Evolutionary conservation across 139 green algal genomes (phyloP), one percentile per base, ranked within the genome.

Genomic region (Axilococcus clingmanii): DNA sequence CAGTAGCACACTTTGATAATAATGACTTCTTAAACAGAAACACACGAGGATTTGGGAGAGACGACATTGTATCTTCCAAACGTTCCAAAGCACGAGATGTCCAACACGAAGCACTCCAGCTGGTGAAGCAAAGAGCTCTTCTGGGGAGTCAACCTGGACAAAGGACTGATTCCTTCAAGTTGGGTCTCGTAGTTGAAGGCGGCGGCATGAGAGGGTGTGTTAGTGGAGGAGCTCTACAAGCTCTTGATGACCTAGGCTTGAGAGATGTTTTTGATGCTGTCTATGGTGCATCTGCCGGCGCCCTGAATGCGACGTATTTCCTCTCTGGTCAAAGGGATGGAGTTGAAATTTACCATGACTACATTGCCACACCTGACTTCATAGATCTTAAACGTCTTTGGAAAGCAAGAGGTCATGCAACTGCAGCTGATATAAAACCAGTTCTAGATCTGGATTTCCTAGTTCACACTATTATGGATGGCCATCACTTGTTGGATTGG

Each of bases 291-390:
- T 80, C 59, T 29, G 83, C 85, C 7, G 85, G 85, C 1, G 85
- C 85, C 49, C 93, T 93, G 55, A 94, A 94, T 45, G 48, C 65
- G 2, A 86, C 83, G 17, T 95, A 89, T 68, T 95, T 89, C 62
- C 54, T 95, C 1, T 51, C 74, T 7, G 55, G 61, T 17, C 65
- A 81, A 55, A 37, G 55, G 0, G 65, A 77, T 41, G 79, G 59
- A 57, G 75, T 92, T 14, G 33, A 83, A 34, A 81, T 93, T 23
- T 95, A 95, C 42, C 52, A 75, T 11, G 66, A 92, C 20, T 69
- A 91, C 64, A 77, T 93, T n/a, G 67, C 80, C 25, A 63, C 69
- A 36, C 51, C 57, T 7, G 43, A 56, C 2, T 95, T 95, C 64
- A 66, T 88, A 8, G 62, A 81, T 41, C 57, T 94, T 4, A 31